These are phyloP conservation scores for Opeltia flavorubescens DNA, from an alignment of 495 filamentous ascomycete species.

Conservation along the genomic window DNA sequence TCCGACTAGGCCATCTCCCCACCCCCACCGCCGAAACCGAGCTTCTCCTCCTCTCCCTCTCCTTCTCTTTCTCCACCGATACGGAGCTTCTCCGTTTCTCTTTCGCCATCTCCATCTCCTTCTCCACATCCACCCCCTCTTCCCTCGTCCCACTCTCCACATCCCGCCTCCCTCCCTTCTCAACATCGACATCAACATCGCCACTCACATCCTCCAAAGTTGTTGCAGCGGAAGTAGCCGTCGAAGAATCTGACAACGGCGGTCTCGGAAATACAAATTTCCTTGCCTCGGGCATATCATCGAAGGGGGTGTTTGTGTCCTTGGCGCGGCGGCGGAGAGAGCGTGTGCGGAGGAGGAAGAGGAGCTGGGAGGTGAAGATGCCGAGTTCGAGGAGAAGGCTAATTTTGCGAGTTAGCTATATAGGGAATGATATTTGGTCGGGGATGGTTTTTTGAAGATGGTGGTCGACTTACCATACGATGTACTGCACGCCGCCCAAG, in stretches of 20 bases:
- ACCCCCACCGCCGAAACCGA: not conserved
- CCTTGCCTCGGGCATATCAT: conserved; percentile 40
- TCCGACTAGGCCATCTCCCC: not conserved
- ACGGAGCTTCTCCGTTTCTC: not conserved
- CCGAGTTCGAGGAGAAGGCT: conserved; percentile 52
- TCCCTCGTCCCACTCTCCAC: not conserved
- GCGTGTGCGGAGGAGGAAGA: conserved; percentile 54
- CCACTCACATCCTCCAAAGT: too few relatives aligned
- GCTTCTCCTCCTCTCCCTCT: not conserved
- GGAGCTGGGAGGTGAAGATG: conserved; percentile 52
- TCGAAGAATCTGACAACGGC: too few relatives aligned
- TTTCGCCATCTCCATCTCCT: not conserved
- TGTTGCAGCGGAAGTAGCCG: not conserved
- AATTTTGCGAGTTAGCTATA: not conserved
- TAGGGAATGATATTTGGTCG: too few relatives aligned
- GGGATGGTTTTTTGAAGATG: too few relatives aligned
- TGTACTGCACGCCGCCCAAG: conserved; percentile 55
- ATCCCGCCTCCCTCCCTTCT: too few relatives aligned
- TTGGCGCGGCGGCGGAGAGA: conserved; percentile 43
- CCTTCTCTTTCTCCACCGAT: not conserved
- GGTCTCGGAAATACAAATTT: not conserved
- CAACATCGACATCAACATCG: too few relatives aligned
- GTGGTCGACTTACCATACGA: conserved; percentile 39
- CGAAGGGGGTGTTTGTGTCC: conserved; percentile 41
- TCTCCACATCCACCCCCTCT: not conserved